Base-by-base conservation (phyloP, 1,284 basidiomycete species). In the Ceratobasidium theobromae region DNA sequence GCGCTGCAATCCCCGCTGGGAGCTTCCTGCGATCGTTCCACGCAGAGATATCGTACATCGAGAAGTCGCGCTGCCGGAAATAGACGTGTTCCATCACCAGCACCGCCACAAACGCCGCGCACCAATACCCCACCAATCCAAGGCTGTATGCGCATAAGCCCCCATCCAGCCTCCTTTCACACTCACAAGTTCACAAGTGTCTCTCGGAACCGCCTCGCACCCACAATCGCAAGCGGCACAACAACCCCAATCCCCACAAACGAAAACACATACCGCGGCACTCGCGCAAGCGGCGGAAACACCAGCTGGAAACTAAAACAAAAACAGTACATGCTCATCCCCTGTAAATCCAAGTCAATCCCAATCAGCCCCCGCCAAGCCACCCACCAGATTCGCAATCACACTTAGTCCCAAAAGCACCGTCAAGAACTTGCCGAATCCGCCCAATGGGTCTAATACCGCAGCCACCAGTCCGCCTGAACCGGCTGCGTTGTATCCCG, bases 181-280 rank as follows among this genome's bases (percentile, higher is more conserved):
- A 45, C 65, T 46, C 38, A 66, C 65, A 90, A 89, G 75, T 90
- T 81, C 41, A 80, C 79, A 41, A 91, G 81, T 0, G 88, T 77
- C 27, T 78, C 75, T 72, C 88, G 88, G 74, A 89, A 89, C 66
- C 75, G 79, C 72, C 86, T 85, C 3, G 86, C 80, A 5, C 88
- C 88, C 11, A 84, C 84, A 53, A 91, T 88, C 8, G 88, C 77
- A 12, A 91, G 67, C 0, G 88, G 85, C 12, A 89, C 83, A 45
- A 85, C 46, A 38, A 97, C 86, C 1, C 87, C 92, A 0, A 86
- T 89, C 1, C 88, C 87, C 45, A 94, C 74, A 18, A 96, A 73
- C 0, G 94, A 91, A 75, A 96, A 92, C 49, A 93, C 79, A 74
- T 94, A 96, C 73, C 95, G 81, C 0, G 95, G 95, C 12, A 97